Percentiles rank a stretch among this genome's conserved stretches.
phyloP scores from a whole-genome alignment of 495 filamentous ascomycete genomes.

The Haplographium delicatum region DNA sequence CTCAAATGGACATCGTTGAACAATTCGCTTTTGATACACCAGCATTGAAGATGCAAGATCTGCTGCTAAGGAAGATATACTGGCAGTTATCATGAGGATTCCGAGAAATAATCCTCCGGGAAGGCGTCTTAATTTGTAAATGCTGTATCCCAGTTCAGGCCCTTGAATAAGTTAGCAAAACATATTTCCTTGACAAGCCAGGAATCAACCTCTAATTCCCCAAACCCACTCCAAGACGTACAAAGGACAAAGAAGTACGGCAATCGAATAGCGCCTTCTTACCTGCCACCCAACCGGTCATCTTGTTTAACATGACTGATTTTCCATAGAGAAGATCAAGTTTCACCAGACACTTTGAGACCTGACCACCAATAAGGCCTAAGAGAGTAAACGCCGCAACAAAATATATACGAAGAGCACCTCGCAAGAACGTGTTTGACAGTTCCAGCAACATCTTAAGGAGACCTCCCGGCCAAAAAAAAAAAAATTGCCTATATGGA shows the following conservation, averaged over 20 bases:
- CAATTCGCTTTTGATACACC: neutral
- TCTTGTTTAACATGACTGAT: neutral
- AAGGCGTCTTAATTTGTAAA: neutral
- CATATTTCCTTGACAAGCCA: too few relatives aligned
- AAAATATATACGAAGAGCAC: neutral
- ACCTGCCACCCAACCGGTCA: constrained; percentile 1
- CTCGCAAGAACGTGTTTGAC: neutral
- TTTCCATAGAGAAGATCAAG: neutral
- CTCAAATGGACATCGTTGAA: neutral
- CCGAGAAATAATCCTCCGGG: neutral
- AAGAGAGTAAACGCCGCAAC: neutral
- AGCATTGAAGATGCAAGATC: neutral
- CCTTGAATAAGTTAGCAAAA: too few relatives aligned
- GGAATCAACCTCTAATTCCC: too few relatives aligned
- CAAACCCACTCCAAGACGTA: too few relatives aligned
- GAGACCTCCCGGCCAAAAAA: neutral
- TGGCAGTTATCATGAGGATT: neutral
- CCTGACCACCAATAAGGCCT: neutral
- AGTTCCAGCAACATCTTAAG: neutral
- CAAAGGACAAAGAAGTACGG: too few relatives aligned
- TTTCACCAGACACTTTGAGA: neutral
- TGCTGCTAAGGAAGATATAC: neutral
- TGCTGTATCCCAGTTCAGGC: too few relatives aligned
- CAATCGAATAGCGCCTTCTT: neutral
- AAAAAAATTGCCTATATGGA: neutral